A percentile compares a stretch with the other conserved stretches of the same genome.
Conservation (phyloP, 1,284 basidiomycete species). For the Anthracocystis setariae region DNA sequence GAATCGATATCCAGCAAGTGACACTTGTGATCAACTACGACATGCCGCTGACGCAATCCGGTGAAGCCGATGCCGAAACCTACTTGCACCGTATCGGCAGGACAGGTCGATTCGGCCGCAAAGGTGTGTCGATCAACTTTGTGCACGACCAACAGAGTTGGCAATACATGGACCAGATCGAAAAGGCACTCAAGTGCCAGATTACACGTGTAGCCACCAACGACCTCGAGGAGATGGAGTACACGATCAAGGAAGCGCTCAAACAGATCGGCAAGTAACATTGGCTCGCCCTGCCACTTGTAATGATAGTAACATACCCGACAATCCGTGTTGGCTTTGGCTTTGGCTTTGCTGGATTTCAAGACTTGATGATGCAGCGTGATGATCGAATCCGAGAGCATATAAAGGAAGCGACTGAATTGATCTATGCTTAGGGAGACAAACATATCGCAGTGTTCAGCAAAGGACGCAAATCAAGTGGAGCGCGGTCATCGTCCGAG, state of each 20-base stretch:
- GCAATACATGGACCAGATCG: slow-evolving; percentile 64
- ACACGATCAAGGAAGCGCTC: slow-evolving; percentile 64
- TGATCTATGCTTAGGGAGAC: too few relatives aligned
- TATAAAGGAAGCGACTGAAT: neutral
- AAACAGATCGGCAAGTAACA: slow-evolving; percentile 53
- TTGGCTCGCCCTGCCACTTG: neutral
- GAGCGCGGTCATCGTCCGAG: too few relatives aligned
- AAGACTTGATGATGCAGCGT: slow-evolving; percentile 4
- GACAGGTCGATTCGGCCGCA: slow-evolving; percentile 66
- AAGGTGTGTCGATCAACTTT: slow-evolving; percentile 67
- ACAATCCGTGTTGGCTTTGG: neutral
- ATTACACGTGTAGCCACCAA: slow-evolving; percentile 64
- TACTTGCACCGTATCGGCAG: slow-evolving; percentile 95
- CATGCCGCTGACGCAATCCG: slow-evolving; percentile 75
- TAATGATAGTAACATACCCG: slow-evolving; percentile 27
- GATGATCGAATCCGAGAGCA: neutral
- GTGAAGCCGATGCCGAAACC: slow-evolving; percentile 88
- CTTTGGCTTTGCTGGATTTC: too few relatives aligned
- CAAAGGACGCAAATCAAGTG: too few relatives aligned
- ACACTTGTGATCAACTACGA: slow-evolving; percentile 88
- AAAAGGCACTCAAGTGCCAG: slow-evolving; percentile 61
- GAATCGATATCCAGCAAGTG: slow-evolving; percentile 98
- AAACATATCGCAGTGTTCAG: too few relatives aligned
- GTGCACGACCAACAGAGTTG: slow-evolving; percentile 64
- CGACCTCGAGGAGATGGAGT: slow-evolving; percentile 66